Conservation (phyloP, 495 filamentous ascomycete genomes). For the Trichocladium uniseriatum region DNA sequence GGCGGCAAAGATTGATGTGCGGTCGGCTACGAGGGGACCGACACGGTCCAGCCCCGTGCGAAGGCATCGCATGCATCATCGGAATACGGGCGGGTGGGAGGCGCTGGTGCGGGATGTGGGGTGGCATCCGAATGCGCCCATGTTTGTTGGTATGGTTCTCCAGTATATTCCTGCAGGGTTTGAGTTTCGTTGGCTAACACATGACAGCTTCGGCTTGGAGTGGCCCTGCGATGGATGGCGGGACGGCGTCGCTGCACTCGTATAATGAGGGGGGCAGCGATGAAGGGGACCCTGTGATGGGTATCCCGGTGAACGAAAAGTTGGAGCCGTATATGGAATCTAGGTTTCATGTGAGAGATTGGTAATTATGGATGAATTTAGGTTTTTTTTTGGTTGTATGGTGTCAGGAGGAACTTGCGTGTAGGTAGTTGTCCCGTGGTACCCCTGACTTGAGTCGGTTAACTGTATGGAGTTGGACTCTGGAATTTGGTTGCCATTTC, state of each 20-base stretch:
- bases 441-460: too few relatives aligned
- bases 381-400: too few relatives aligned
- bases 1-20: conserved; percentile 72
- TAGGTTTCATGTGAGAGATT: not conserved
- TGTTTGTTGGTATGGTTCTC: conserved; percentile 81
- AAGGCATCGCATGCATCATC: conserved; percentile 21
- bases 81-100: conserved; percentile 46
- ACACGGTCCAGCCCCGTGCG: conserved; percentile 1
- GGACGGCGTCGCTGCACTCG: conserved; percentile 67
- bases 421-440: too few relatives aligned
- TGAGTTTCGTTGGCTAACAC: too few relatives aligned
- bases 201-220: conserved; percentile 67
- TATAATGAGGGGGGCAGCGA: conserved; percentile 61
- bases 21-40: conserved; percentile 44
- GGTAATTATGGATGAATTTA: not conserved
- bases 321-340: conserved; percentile 15
- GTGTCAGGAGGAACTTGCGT: too few relatives aligned
- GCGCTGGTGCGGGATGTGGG: conserved; percentile 87
- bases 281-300: conserved; percentile 56
- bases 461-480: too few relatives aligned
- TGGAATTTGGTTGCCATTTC: too few relatives aligned
- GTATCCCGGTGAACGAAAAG: conserved; percentile 44
- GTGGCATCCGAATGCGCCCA: conserved; percentile 87
- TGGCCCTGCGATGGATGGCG: conserved; percentile 55
- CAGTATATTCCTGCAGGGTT: too few relatives aligned